A percentile compares a stretch with the other conserved stretches of the same genome.
Conservation (phyloP, 495 filamentous ascomycete species). For the Neurospora sublineolata region DNA sequence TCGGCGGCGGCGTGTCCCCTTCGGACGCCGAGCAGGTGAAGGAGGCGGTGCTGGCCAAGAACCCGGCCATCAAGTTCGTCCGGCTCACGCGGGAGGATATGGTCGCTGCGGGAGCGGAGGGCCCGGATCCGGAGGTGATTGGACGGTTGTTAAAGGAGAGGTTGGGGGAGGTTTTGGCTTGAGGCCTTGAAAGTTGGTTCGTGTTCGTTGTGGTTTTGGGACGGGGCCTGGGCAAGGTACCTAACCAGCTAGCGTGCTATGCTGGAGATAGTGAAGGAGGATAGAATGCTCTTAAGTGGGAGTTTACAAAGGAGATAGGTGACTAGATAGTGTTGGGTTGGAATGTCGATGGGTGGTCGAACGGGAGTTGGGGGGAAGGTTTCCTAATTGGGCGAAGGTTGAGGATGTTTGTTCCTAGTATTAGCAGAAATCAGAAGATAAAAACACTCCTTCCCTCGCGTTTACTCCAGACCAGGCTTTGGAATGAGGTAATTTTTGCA, state of each 20-base stretch:
- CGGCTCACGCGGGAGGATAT: constrained; percentile 14
- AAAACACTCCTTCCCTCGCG: not conserved
- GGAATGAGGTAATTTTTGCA: not conserved
- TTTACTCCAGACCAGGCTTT: no score
- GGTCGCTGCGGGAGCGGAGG: constrained; percentile 8
- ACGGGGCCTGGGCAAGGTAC: not conserved
- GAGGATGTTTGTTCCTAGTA: not conserved
- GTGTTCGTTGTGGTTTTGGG: not conserved
- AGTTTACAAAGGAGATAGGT: not conserved
- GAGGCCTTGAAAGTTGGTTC: not conserved
- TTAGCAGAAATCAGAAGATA: not conserved
- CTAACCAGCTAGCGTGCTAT: not conserved
- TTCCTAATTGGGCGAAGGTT: not conserved
- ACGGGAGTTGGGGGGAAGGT: not conserved
- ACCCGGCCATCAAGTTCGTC: constrained; percentile 6
- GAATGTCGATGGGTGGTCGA: not conserved
- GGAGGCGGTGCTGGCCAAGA: constrained; percentile 9
- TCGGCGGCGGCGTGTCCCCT: constrained; percentile 16
- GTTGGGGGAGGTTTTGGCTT: constrained; percentile 2
- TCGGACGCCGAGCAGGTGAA: constrained; percentile 10
- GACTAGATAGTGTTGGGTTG: not conserved
- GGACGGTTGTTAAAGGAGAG: constrained; percentile 13
- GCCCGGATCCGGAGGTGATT: constrained; percentile 14
- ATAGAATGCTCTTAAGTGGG: not conserved
- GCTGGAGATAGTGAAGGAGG: not conserved